Conservation (phyloP, 139 green algal species). For the Coccomyxa sp. region DNA sequence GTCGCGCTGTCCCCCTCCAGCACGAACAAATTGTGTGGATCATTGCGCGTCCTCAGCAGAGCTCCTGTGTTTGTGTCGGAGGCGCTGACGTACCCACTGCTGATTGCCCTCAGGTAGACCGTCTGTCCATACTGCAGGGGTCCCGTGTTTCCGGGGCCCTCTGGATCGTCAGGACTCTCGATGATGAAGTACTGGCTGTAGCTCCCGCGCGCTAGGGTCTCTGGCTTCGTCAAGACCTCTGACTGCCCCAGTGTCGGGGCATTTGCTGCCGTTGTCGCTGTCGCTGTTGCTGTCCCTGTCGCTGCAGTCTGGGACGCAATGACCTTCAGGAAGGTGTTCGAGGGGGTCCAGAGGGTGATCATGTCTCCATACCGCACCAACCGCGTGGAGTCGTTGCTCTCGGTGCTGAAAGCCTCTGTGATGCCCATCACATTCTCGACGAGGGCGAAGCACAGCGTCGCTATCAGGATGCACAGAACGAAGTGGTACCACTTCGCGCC, state of each 20-base stretch:
- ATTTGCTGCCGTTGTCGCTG: not conserved
- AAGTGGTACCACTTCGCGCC: not conserved
- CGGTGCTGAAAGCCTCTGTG: not conserved
- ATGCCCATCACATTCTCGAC: not conserved
- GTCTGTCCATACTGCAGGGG: not conserved
- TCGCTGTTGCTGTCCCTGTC: not conserved
- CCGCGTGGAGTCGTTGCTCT: not conserved
- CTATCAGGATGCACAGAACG: not conserved
- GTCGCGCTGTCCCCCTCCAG: not conserved
- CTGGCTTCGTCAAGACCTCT: not conserved
- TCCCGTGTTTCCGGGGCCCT: not conserved
- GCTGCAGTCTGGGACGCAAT: not conserved
- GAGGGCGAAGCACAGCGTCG: not conserved
- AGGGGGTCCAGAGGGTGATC: not conserved
- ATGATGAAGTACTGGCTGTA: constrained; percentile 1
- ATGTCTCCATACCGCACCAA: not conserved
- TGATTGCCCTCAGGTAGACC: not conserved
- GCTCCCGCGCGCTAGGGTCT: not conserved
- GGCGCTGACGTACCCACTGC: not conserved
- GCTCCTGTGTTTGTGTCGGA: not conserved
- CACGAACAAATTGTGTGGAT: constrained; percentile 1
- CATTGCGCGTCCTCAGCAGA: not conserved
- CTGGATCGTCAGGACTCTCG: not conserved
- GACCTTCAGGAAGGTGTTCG: not conserved
- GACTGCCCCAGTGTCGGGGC: not conserved